Conservation (phyloP, 2,329 filamentous ascomycete species). For the Fusarium sp. region DNA sequence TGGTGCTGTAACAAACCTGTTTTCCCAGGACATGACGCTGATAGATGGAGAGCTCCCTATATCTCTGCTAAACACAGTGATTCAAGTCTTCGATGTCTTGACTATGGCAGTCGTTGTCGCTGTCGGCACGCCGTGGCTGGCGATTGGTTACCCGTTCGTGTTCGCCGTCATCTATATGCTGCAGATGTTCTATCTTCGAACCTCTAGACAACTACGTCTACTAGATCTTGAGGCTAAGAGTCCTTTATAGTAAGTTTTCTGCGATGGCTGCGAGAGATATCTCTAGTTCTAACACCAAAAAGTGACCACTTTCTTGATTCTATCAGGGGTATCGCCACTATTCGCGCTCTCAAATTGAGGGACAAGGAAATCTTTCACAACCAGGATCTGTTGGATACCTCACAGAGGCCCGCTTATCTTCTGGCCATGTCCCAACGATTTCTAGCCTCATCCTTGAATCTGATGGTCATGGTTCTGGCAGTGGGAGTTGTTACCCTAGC, state of each 20-base stretch:
- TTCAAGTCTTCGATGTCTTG: background rate
- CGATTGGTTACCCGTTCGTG: background rate
- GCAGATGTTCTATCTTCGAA: background rate
- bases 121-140: background rate
- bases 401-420: slow-evolving; percentile 65
- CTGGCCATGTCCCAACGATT: slow-evolving; percentile 62
- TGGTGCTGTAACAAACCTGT: background rate
- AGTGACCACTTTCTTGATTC: slow-evolving; percentile 61
- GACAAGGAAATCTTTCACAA: background rate
- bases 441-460: slow-evolving; percentile 37
- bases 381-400: background rate
- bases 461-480: slow-evolving; percentile 50
- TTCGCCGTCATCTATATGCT: background rate
- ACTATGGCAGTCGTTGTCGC: background rate
- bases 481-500: slow-evolving; percentile 60
- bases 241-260: background rate
- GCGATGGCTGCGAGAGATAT: background rate
- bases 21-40: background rate
- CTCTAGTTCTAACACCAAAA: background rate
- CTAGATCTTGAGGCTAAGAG: background rate
- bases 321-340: slow-evolving; percentile 62
- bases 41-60: background rate
- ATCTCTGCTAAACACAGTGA: background rate
- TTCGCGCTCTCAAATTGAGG: slow-evolving; percentile 65
- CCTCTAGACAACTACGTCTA: background rate